Percentiles rank a stretch among this genome's conserved stretches.
These are phyloP conservation scores for Thoreauomyces humboldtii DNA, from an alignment of 192 early-diverging fungal genomes.

Conservation along the genomic window DNA sequence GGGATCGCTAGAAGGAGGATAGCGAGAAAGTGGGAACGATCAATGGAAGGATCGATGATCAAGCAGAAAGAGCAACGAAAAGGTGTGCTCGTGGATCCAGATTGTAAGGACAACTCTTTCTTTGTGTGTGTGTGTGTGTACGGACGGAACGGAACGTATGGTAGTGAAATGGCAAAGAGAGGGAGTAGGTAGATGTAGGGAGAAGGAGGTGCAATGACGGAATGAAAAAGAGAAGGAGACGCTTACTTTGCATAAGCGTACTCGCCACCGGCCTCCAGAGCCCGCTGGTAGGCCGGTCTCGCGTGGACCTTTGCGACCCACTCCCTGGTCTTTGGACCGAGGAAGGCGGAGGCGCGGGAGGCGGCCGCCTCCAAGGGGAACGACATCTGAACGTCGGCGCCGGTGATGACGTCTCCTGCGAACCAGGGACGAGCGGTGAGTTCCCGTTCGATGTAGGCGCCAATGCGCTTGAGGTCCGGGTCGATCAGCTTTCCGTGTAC, in stretches of 20 bases:
- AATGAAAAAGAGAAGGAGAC: too few relatives aligned
- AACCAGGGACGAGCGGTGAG: conserved; percentile 34
- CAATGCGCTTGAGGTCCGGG: conserved; percentile 12
- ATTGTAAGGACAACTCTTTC: too few relatives aligned
- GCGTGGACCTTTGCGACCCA: conserved; percentile 31
- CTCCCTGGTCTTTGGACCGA: conserved; percentile 29
- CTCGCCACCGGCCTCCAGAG: conserved; percentile 43
- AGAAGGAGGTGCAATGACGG: too few relatives aligned
- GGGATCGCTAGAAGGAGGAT: too few relatives aligned
- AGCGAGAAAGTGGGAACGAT: too few relatives aligned
- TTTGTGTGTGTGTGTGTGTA: too few relatives aligned
- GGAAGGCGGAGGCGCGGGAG: background rate
- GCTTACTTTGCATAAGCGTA: conserved; percentile 26
- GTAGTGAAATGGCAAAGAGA: too few relatives aligned
- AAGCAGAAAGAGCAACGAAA: too few relatives aligned
- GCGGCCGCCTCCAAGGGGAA: conserved; percentile 40
- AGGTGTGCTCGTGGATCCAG: too few relatives aligned
- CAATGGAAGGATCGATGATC: too few relatives aligned
- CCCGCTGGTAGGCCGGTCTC: conserved; percentile 29
- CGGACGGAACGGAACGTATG: too few relatives aligned
- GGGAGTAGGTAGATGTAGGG: too few relatives aligned
- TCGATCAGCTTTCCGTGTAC: conserved; percentile 21
- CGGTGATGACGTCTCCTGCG: conserved; percentile 37
- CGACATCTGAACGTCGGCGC: conserved; percentile 41
- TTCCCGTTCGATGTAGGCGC: conserved; percentile 37